Evolutionary conservation across 208 protist genomes (phyloP).

Genomic region (Tetramitus jugosus): DNA sequence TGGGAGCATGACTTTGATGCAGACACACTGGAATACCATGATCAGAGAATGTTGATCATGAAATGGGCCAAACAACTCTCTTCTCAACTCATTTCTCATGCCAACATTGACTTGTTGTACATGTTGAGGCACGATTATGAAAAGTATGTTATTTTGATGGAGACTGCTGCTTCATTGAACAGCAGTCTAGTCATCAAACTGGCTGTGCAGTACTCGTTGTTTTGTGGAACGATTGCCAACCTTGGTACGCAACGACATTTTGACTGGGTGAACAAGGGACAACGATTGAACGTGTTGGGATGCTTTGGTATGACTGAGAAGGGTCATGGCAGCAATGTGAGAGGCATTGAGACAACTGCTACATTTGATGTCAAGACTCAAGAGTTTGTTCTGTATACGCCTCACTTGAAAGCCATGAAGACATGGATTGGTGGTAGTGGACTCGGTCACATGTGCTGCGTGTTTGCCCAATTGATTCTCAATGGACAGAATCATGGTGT

Average conservation of each 20-base stretch:
- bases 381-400: constrained; percentile 32
- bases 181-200: too few species aligned
- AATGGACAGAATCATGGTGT: neutral
- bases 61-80: neutral
- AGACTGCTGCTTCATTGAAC: too few species aligned
- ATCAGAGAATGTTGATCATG: neutral
- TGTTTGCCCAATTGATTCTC: constrained; percentile 30
- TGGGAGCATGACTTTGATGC: neutral
- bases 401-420: constrained; percentile 26
- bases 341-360: constrained; percentile 38
- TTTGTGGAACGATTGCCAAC: constrained; percentile 8
- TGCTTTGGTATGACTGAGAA: constrained; percentile 42
- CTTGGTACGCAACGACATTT: constrained; percentile 5
- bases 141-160: too few species aligned
- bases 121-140: too few species aligned
- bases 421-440: constrained; percentile 32
- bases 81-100: too few species aligned
- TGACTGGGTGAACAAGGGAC: neutral
- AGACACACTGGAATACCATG: neutral
- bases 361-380: constrained; percentile 32
- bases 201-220: constrained; percentile 15
- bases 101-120: too few species aligned
- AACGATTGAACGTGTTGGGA: neutral
- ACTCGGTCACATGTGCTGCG: neutral
- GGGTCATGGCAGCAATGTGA: constrained; percentile 42